Conservation (phyloP, 2,329 filamentous ascomycete species). For the Beauveria sp. region DNA sequence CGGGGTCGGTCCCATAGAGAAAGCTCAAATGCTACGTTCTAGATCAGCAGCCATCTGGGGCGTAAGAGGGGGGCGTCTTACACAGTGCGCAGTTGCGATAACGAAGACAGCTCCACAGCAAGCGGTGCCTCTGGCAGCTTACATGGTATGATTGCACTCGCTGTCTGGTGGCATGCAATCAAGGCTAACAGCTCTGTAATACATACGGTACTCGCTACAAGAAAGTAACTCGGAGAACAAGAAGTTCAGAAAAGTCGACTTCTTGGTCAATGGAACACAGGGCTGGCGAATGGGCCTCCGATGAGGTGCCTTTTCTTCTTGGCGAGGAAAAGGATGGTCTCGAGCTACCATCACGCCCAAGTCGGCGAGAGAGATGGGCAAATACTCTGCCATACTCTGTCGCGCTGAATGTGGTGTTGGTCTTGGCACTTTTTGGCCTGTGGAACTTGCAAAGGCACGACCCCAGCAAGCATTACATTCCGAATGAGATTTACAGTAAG, state of each 20-base stretch:
- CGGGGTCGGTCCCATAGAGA: neutral
- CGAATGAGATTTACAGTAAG: constrained; percentile 27
- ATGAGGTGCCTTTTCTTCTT: constrained; percentile 9
- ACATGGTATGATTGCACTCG: no score
- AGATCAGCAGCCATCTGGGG: neutral
- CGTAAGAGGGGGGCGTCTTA: neutral
- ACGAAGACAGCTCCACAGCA: neutral
- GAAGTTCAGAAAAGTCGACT: neutral
- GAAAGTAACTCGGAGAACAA: no score
- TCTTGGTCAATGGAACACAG: neutral
- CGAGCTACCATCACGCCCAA: neutral
- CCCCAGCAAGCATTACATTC: constrained; percentile 10
- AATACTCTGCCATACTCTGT: constrained; percentile 9
- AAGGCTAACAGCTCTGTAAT: neutral
- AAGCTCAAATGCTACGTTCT: neutral
- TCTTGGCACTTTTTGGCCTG: neutral
- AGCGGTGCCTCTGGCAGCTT: neutral
- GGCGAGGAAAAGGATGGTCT: constrained; percentile 5
- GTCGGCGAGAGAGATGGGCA: constrained; percentile 5
- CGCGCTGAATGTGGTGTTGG: neutral
- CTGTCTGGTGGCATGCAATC: no score
- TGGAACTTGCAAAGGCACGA: neutral
- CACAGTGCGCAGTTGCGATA: neutral
- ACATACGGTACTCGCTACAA: neutral
- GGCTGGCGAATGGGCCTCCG: neutral